Evolutionary conservation across 2,329 filamentous ascomycete genomes (phyloP).

Genomic region (Exserohilum rostratum): DNA sequence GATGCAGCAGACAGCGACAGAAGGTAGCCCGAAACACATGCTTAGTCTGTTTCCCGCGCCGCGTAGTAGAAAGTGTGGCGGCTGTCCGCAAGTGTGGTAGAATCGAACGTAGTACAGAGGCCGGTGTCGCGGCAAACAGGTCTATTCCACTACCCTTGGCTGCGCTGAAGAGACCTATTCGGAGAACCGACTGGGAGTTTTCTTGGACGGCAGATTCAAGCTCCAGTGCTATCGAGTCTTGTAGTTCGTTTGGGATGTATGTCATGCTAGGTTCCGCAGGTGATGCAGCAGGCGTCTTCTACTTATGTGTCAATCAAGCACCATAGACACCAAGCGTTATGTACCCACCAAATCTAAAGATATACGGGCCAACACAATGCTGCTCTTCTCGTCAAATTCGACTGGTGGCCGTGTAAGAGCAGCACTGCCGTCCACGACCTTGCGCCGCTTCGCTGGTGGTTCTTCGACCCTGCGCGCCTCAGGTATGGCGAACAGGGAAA

Average conservation of each 20-base stretch:
- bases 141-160: slow-evolving; percentile 20
- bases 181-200: slow-evolving; percentile 16
- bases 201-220: slow-evolving; percentile 29
- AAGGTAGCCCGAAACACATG: slow-evolving; percentile 32
- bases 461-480: slow-evolving; percentile 10
- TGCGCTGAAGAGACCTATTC: slow-evolving; percentile 26
- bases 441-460: slow-evolving; percentile 39
- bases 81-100: slow-evolving; percentile 29
- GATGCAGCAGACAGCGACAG: slow-evolving; percentile 28
- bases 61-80: slow-evolving; percentile 23
- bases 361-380: slow-evolving; percentile 38
- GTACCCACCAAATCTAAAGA: slow-evolving; percentile 35
- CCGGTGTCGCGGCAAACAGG: slow-evolving; percentile 25
- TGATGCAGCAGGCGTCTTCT: slow-evolving; percentile 8
- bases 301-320: slow-evolving; percentile 7
- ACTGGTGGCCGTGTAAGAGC: neutral
- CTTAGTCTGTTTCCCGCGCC: slow-evolving; percentile 24
- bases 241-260: neutral
- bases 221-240: slow-evolving; percentile 21
- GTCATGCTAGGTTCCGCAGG: neutral
- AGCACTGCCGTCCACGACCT: slow-evolving; percentile 18
- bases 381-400: slow-evolving; percentile 23
- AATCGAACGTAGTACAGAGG: slow-evolving; percentile 24
- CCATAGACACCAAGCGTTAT: neutral
- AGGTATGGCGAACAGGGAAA: slow-evolving; percentile 23